phyloP scores from a whole-genome alignment of 257 asterid genomes.

The Ilex aquifolium region DNA sequence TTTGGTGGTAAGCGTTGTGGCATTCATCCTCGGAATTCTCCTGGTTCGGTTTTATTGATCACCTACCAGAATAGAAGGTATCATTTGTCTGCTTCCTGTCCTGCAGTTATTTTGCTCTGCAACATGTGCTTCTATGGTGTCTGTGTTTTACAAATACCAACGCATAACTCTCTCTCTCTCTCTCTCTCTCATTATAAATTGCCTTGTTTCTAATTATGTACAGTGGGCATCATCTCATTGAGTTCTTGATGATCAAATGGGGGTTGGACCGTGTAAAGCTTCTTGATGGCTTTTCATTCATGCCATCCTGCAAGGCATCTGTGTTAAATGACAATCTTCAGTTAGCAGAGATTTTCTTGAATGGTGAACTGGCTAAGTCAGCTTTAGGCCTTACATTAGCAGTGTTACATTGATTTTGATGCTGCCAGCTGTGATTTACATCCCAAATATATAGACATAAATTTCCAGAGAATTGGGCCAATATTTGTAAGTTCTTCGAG shows the following conservation, averaged over 20 bases:
- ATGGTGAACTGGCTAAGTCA: slow-evolving; percentile 7
- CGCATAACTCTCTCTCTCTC: neutral
- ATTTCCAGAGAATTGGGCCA: too few relatives aligned
- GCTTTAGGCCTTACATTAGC: too few relatives aligned
- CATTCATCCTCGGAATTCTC: slow-evolving; percentile 67
- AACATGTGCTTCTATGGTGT: neutral
- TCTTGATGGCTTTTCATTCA: slow-evolving; percentile 73
- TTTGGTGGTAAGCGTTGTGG: slow-evolving; percentile 48
- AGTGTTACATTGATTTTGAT: neutral
- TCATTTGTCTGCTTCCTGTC: slow-evolving; percentile 12
- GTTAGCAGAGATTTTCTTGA: slow-evolving; percentile 72
- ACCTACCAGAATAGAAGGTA: slow-evolving; percentile 94
- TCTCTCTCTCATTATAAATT: neutral
- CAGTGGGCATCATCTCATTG: slow-evolving; percentile 93
- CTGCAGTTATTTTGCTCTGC: slow-evolving; percentile 4
- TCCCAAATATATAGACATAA: neutral
- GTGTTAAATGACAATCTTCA: slow-evolving; percentile 82
- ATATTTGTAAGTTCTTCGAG: too few relatives aligned
- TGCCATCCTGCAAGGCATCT: slow-evolving; percentile 68
- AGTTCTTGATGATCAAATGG: slow-evolving; percentile 90
- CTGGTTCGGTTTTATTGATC: slow-evolving; percentile 73
- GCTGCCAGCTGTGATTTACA: neutral
- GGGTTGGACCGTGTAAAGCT: slow-evolving; percentile 74
- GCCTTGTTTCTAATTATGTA: slow-evolving; percentile 8
- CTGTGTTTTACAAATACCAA: neutral